phyloP scores from a whole-genome alignment of 2,329 filamentous ascomycete genomes.

The Cercospora zeae-maydis region DNA sequence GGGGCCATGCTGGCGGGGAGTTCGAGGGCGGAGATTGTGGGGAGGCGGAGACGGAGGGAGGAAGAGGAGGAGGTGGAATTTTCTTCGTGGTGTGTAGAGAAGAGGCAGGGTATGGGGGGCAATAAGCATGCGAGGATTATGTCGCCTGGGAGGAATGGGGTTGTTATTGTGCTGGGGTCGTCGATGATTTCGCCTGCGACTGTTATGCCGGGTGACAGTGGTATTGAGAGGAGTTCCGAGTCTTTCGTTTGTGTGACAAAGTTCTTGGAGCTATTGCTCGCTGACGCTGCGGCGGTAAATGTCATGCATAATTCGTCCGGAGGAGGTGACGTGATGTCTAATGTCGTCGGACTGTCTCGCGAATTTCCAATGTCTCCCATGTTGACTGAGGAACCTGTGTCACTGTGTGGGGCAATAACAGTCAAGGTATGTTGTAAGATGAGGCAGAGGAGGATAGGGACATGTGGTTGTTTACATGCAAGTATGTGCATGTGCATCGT shows the following conservation, averaged over 20 bases:
- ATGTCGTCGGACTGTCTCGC: slow-evolving; percentile 10
- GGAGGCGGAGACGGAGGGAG: slow-evolving; percentile 5
- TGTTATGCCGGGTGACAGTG: slow-evolving; percentile 11
- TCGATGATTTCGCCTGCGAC: slow-evolving; percentile 13
- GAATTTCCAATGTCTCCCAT: slow-evolving; percentile 7
- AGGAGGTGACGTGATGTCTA: slow-evolving; percentile 10
- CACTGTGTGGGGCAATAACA: background rate
- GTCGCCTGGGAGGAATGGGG: slow-evolving; percentile 15
- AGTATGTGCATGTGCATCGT: background rate
- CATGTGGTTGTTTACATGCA: slow-evolving; percentile 16
- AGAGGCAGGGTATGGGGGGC: slow-evolving; percentile 7
- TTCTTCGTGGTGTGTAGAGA: slow-evolving; percentile 13
- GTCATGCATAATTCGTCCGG: slow-evolving; percentile 15
- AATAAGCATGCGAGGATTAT: slow-evolving; percentile 10
- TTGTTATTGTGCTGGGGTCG: slow-evolving; percentile 14
- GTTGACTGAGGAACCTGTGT: background rate
- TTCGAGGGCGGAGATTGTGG: slow-evolving; percentile 12
- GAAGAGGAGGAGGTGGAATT: background rate
- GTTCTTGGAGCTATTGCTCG: slow-evolving; percentile 8
- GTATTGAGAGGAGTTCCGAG: slow-evolving; percentile 4
- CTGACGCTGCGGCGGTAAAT: slow-evolving; percentile 13
- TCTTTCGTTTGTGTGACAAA: slow-evolving; percentile 13
- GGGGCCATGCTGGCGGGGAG: slow-evolving; percentile 12
- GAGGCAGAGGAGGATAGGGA: background rate
- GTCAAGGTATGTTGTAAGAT: background rate